phyloP scores from a whole-genome alignment of 257 asterid genomes.

The Nicotiana benthamiana region DNA sequence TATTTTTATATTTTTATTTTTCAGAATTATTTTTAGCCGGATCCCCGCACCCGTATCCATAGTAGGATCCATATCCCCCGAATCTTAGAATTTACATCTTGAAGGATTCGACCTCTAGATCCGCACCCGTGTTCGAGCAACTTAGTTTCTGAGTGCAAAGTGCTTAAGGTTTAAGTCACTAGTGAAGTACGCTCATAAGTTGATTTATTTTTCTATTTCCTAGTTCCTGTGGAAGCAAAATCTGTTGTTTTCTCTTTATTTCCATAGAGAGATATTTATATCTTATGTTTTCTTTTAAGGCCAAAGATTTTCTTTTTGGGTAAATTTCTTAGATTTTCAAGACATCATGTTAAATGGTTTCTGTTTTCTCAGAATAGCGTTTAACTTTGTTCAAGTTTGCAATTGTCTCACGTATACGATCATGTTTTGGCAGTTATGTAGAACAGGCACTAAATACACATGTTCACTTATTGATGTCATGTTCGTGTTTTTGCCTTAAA shows the following conservation, averaged over 20 bases:
- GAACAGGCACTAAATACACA: not conserved
- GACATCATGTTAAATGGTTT: not conserved
- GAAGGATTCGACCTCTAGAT: too few species aligned
- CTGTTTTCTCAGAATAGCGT: not conserved
- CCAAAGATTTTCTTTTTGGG: not conserved
- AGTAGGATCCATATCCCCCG: too few species aligned
- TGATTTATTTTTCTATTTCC: not conserved
- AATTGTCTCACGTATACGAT: not conserved
- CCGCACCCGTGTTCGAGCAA: too few species aligned
- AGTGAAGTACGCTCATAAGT: not conserved
- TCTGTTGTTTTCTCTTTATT: not conserved
- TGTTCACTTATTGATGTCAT: not conserved
- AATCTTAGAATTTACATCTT: too few species aligned
- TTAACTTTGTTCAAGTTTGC: not conserved
- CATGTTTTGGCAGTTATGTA: not conserved
- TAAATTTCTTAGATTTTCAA: not conserved
- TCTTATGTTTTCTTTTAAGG: not conserved
- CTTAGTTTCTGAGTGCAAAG: not conserved
- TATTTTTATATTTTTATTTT: too few species aligned
- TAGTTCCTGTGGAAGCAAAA: not conserved
- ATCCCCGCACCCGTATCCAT: too few species aligned
- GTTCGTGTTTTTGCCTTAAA: not conserved
- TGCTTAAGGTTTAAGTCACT: not conserved
- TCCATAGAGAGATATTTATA: not conserved
- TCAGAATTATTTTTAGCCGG: too few species aligned